phyloP scores from a whole-genome alignment of 805 yeast genomes.

The Ogataea sp. region DNA sequence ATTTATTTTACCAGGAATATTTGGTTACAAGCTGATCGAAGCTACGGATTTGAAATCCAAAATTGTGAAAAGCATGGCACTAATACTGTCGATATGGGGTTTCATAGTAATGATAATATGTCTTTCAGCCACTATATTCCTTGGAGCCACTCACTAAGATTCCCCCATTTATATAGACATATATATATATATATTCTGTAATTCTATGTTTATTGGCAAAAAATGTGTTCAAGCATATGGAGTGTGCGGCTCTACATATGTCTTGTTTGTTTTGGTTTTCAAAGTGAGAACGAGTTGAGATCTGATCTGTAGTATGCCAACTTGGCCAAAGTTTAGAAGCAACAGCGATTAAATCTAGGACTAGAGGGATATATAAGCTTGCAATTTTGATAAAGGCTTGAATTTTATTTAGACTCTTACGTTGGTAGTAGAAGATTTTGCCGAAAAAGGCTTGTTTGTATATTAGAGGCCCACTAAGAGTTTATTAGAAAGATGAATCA shows the following conservation, averaged over 20 bases:
- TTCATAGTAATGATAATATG: conserved; percentile 63
- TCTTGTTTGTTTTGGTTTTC: not conserved
- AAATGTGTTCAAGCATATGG: too few relatives aligned
- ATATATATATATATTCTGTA: not conserved
- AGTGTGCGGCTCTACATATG: too few relatives aligned
- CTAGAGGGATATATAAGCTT: too few relatives aligned
- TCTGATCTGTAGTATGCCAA: not conserved
- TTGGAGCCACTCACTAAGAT: conserved; percentile 22
- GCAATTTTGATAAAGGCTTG: too few relatives aligned
- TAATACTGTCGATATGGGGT: conserved; percentile 62
- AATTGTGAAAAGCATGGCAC: conserved; percentile 37
- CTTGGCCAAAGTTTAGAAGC: too few relatives aligned
- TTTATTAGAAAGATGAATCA: not conserved
- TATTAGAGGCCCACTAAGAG: not conserved
- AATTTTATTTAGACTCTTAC: too few relatives aligned
- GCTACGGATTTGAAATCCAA: conserved; percentile 22
- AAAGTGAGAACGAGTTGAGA: not conserved
- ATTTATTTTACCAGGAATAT: conserved; percentile 82
- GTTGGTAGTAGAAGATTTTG: too few relatives aligned
- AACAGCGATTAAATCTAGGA: too few relatives aligned
- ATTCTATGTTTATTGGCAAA: too few relatives aligned
- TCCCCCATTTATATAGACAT: not conserved
- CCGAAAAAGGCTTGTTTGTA: too few relatives aligned
- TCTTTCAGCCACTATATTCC: conserved; percentile 27
- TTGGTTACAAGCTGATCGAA: conserved; percentile 70